Evolutionary conservation across 164 flowering plant genomes (phyloP), one percentile per base, ranked within the genome.

Genomic region (Buxus sempervirens): DNA sequence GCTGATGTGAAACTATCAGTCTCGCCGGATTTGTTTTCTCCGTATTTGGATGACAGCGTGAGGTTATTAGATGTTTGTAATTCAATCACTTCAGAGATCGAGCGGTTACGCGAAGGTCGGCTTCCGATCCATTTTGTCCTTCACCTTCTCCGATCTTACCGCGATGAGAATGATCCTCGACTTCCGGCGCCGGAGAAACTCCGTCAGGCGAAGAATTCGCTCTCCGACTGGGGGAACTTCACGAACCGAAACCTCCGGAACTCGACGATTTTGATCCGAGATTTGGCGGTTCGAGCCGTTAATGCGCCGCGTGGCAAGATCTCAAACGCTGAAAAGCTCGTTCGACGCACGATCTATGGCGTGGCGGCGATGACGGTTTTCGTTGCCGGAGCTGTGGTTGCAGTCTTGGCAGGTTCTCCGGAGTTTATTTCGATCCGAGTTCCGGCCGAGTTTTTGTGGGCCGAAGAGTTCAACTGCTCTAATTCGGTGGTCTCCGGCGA

Each of bases 21-120:
- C 12, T 38, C 28, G 60, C 53, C 19, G 60, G 65, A 18, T 64
- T 70, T 13, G 45, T 49, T 0, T 56, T n/a, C n/a, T n/a, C n/a
- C 42, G 24, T 78, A 74, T 59, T 26, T 81, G 54, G 78, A 78
- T 54, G 73, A 74, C 25, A 72, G 73, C 57, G 58, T 78, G 20
- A 76, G 74, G 66, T 36, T 81, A 2, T 64, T 81, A 41, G 84
- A 81, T 38, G 36, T 75, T 13, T 81, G 84, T 53, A 81, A 81
- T 57, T 78, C 73, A 36, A 72, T 81, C 42, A 58, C 73, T 0
- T 57, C 71, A 10, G 77, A 78, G 73, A 69, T 81, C 75, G 80
- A 74, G 32, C 41, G 76, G 66, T 62, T 81, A 1, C 71, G 62
- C 12, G 72, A 76, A 15, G 61, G 71, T 7, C 78, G 80, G 1